Evolutionary conservation across 495 filamentous ascomycete genomes (phyloP).

Genomic region (Ramalina intermedia): DNA sequence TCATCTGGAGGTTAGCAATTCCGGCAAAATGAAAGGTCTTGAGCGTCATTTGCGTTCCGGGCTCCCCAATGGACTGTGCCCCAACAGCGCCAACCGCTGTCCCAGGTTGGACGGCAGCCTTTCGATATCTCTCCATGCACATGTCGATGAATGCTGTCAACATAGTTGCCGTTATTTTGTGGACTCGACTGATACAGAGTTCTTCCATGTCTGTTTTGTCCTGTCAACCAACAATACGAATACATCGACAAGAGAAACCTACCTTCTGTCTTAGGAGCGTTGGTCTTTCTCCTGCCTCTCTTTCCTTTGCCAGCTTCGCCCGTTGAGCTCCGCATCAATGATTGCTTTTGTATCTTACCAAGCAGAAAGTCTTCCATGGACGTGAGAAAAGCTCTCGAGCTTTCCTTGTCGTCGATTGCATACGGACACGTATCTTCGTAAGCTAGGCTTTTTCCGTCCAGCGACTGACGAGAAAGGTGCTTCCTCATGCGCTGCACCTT

Average conservation of each 20-base stretch:
- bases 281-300: too few relatives aligned
- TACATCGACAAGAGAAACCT: too few relatives aligned
- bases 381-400: constrained; percentile 65
- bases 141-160: constrained; percentile 61
- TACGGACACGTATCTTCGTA: constrained; percentile 52
- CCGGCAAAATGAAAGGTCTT: constrained; percentile 99
- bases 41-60: constrained; percentile 97
- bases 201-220: neutral
- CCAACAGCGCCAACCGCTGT: constrained; percentile 96
- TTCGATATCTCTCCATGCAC: constrained; percentile 80
- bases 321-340: neutral
- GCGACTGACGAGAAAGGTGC: constrained; percentile 45
- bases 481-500: constrained; percentile 49
- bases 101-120: constrained; percentile 78
- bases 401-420: constrained; percentile 71
- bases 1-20: constrained; percentile 98
- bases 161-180: constrained; percentile 60
- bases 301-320: too few relatives aligned
- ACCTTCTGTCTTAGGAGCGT: too few relatives aligned
- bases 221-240: neutral
- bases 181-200: neutral
- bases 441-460: constrained; percentile 34
- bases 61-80: constrained; percentile 95
- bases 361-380: constrained; percentile 57
- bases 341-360: constrained; percentile 23